A percentile compares a stretch with the other conserved stretches of the same genome.
These are phyloP conservation scores for Aureobasidium musti DNA, from an alignment of 2,329 filamentous ascomycete genomes.

Conservation along the genomic window DNA sequence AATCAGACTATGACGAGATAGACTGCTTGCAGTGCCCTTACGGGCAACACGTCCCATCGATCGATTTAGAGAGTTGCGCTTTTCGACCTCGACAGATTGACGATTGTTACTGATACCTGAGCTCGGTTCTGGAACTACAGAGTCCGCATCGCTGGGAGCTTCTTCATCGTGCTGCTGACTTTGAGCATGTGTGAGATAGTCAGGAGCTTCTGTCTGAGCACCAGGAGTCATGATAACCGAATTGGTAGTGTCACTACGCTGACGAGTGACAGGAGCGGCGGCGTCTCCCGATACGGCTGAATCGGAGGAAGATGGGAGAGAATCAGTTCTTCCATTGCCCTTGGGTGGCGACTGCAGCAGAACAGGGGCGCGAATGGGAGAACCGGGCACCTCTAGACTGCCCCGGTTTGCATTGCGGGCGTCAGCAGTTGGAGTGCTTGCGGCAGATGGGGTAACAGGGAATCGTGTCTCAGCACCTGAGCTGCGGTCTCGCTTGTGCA, in stretches of 20 bases:
- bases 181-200: constrained; percentile 32
- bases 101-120: constrained; percentile 32
- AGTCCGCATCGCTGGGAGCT: constrained; percentile 31
- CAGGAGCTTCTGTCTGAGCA: constrained; percentile 33
- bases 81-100: constrained; percentile 50
- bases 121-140: constrained; percentile 4
- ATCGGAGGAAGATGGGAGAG: constrained; percentile 13
- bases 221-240: constrained; percentile 28
- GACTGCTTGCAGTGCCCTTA: constrained; percentile 50
- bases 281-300: constrained; percentile 33
- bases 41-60: constrained; percentile 45
- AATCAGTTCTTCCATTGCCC: constrained; percentile 21
- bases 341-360: constrained; percentile 22
- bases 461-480: constrained; percentile 69
- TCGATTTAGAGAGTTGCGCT: constrained; percentile 65
- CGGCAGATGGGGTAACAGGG: constrained; percentile 67
- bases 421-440: constrained; percentile 40
- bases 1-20: constrained; percentile 42
- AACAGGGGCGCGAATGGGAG: constrained; percentile 36
- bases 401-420: constrained; percentile 53
- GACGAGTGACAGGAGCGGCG: constrained; percentile 35
- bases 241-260: constrained; percentile 33
- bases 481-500: constrained; percentile 78
- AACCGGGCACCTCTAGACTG: constrained; percentile 80
- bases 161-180: constrained; percentile 31